Percentiles rank a stretch among this genome's conserved stretches.
Conservation (phyloP, 2,329 filamentous ascomycete genomes). For the Verticillium isaacii region DNA sequence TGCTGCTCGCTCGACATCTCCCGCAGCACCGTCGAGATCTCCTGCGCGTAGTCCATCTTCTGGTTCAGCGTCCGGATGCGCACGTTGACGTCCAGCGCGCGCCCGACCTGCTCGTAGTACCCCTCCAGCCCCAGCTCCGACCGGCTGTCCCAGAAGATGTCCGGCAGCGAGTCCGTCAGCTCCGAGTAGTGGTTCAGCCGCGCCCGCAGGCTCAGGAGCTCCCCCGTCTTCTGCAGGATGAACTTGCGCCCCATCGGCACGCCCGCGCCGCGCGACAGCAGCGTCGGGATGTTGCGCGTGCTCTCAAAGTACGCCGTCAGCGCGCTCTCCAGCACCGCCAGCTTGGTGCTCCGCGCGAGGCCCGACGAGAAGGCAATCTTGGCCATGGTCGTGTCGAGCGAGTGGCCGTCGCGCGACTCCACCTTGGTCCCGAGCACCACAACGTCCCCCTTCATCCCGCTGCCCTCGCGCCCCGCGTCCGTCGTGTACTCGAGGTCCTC, state of each 20-base stretch:
- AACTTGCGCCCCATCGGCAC: slow-evolving; percentile 56
- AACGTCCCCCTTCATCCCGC: slow-evolving; percentile 78
- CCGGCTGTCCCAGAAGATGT: slow-evolving; percentile 92
- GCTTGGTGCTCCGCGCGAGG: slow-evolving; percentile 85
- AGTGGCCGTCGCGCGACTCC: slow-evolving; percentile 39
- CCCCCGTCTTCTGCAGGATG: slow-evolving; percentile 89
- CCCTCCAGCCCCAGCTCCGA: slow-evolving; percentile 87
- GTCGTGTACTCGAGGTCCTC: slow-evolving; percentile 87
- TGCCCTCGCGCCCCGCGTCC: slow-evolving; percentile 67
- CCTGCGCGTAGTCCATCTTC: slow-evolving; percentile 96
- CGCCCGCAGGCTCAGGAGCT: slow-evolving; percentile 81
- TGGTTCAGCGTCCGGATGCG: slow-evolving; percentile 90
- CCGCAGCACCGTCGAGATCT: slow-evolving; percentile 84
- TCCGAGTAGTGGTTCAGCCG: slow-evolving; percentile 97
- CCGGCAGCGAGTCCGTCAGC: slow-evolving; percentile 88
- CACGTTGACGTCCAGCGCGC: slow-evolving; percentile 84
- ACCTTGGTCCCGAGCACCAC: slow-evolving; percentile 80
- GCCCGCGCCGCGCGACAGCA: slow-evolving; percentile 60
- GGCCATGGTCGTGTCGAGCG: slow-evolving; percentile 64
- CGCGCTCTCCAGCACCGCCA: slow-evolving; percentile 83
- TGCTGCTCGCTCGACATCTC: slow-evolving; percentile 90
- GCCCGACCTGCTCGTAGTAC: slow-evolving; percentile 92
- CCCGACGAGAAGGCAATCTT: slow-evolving; percentile 97
- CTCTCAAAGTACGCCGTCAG: slow-evolving; percentile 82
- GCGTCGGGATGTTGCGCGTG: slow-evolving; percentile 74